phyloP scores from a whole-genome alignment of 495 filamentous ascomycete species.

The Tuber indicum region DNA sequence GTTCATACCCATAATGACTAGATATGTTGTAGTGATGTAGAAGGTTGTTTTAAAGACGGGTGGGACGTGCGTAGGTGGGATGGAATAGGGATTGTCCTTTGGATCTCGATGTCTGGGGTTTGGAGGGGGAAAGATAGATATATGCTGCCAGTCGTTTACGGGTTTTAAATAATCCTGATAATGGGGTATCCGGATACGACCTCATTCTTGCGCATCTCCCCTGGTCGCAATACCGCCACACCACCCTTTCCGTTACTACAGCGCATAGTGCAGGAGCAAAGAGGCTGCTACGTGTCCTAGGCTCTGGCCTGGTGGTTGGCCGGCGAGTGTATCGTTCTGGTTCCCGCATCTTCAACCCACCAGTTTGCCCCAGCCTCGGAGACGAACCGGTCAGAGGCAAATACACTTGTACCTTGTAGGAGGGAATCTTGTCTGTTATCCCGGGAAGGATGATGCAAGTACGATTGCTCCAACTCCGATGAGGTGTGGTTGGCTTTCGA shows the following conservation, averaged over 20 bases:
- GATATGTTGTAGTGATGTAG: background rate
- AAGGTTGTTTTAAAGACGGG: background rate
- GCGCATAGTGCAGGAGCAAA: background rate
- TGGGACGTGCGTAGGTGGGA: background rate
- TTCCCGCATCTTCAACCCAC: background rate
- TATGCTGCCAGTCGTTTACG: background rate
- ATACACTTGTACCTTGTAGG: background rate
- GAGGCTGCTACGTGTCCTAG: background rate
- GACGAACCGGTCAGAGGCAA: background rate
- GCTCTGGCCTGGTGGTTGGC: background rate
- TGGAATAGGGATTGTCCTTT: background rate
- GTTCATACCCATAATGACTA: background rate
- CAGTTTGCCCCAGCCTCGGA: background rate
- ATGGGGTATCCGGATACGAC: background rate
- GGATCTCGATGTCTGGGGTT: background rate
- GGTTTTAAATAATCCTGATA: background rate
- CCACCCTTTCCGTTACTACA: background rate
- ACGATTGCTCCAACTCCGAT: background rate
- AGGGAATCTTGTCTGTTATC: background rate
- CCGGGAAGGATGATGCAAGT: background rate
- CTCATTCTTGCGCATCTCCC: background rate
- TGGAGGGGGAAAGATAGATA: background rate
- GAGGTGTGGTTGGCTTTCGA: background rate
- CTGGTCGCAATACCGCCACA: background rate
- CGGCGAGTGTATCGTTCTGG: background rate